Evolutionary conservation across 441 rosid genomes (phyloP), one percentile per base, ranked within the genome.

Genomic region (Dalechampia spathulata): DNA sequence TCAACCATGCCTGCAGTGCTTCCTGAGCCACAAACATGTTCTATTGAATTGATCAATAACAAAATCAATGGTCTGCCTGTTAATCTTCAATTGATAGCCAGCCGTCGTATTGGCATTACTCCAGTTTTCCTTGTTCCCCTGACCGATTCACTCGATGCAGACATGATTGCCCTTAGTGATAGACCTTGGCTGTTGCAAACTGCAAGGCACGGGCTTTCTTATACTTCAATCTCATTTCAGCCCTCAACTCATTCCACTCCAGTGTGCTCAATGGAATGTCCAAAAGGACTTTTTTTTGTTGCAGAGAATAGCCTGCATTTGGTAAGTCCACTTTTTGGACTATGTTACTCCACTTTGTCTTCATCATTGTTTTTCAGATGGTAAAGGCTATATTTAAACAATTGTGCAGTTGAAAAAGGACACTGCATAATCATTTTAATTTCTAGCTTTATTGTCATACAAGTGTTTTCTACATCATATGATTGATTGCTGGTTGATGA

Each of bases 221-320:
- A 82, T 75, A 75, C 88, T 43, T 94, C 99, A 61, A 81, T 94
- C 57, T 83, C 99, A 39, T 94, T 90, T 75, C 98, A 86, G 76
- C 82, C 95, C 56, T 86, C 97, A 56, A 86, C 99, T 42, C 97
- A 90, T 86, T 95, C 91, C 59, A 94, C 96, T 54, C 94, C 96
- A 65, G 90, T 94, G 39, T 84, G 95, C 65, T 81, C 90, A 7
- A 77, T 69, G 73, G 99, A 90, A 66, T 94, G 96, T 75, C 97
- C 96, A 40, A 83, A 76, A 60, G 99, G 99, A 44, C 73, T 90
- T 75, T 72, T 94, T 57, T 94, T 87, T 83, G 99, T 90, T 69
- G 76, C 99, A 32, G 99, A 86, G 56, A 94, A 87, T 79, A 71
- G 96, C 76, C 79, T 94, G 66, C 83, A 94, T 78, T 76, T 94